These are phyloP conservation scores for Eimeria maxima DNA, from an alignment of 169 alveolate species.

Conservation along the genomic window DNA sequence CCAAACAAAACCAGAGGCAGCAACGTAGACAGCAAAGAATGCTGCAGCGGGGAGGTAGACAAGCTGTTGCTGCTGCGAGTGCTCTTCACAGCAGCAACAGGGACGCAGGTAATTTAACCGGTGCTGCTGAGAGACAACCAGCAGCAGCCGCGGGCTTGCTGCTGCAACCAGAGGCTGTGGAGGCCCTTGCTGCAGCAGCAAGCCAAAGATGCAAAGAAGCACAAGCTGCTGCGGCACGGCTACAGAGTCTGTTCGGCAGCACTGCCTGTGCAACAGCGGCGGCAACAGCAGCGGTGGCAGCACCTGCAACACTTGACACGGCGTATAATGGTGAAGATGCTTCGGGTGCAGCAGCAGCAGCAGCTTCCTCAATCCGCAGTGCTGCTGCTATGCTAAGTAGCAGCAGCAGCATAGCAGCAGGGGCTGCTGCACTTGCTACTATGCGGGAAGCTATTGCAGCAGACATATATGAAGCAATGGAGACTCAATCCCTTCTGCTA, in stretches of 20 bases:
- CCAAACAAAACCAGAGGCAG: not conserved
- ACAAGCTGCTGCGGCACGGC: slow-evolving; percentile 14
- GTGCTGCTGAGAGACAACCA: not conserved
- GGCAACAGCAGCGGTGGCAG: not conserved
- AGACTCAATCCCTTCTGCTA: not conserved
- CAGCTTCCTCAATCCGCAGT: slow-evolving; percentile 36
- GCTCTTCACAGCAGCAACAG: slow-evolving; percentile 26
- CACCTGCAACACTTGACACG: not conserved
- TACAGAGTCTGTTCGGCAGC: not conserved
- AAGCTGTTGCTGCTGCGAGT: slow-evolving; percentile 14
- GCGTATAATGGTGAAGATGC: not conserved
- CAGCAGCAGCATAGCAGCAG: slow-evolving; percentile 20
- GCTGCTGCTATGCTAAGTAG: slow-evolving; percentile 14
- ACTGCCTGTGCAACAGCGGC: no score
- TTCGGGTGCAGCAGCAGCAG: slow-evolving; percentile 25
- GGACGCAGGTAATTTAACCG: not conserved
- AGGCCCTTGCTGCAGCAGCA: slow-evolving; percentile 58
- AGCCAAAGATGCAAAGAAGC: slow-evolving; percentile 33
- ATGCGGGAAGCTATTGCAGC: slow-evolving; percentile 61
- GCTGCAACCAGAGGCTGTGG: slow-evolving; percentile 18
- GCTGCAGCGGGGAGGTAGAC: slow-evolving; percentile 17
- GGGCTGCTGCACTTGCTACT: not conserved
- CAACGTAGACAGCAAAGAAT: slow-evolving; percentile 1
- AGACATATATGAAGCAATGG: slow-evolving; percentile 34
- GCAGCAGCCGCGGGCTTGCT: not conserved